Conservation (phyloP, 495 filamentous ascomycete genomes). For the Penicillium arizonense region DNA sequence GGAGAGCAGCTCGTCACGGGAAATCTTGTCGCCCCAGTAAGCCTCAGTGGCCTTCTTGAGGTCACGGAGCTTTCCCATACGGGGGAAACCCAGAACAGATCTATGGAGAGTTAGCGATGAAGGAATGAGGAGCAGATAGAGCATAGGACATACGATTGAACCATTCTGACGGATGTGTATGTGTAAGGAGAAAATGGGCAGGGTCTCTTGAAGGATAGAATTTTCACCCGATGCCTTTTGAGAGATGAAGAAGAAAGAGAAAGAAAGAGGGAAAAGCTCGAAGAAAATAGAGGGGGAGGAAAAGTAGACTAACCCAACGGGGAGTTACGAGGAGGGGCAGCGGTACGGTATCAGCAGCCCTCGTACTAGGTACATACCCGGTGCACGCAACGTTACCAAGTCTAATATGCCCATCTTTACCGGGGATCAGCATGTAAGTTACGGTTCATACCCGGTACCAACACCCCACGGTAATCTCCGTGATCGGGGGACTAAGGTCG, state of each 20-base stretch:
- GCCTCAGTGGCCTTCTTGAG: constrained; percentile 99
- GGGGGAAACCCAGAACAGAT: constrained; percentile 79
- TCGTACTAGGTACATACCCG: not conserved
- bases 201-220: constrained; percentile 18
- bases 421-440: not conserved
- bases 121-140: constrained; percentile 25
- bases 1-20: constrained; percentile 77
- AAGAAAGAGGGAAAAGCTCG: constrained; percentile 23
- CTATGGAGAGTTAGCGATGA: constrained; percentile 22
- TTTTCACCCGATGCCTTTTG: constrained; percentile 27
- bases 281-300: constrained; percentile 31
- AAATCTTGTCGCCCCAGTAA: constrained; percentile 94
- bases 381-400: not conserved
- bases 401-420: no score
- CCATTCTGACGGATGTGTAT: constrained; percentile 61
- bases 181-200: constrained; percentile 16
- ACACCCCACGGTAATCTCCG: constrained; percentile 4
- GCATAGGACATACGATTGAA: constrained; percentile 63
- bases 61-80: constrained; percentile 97
- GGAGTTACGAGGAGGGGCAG: constrained; percentile 22
- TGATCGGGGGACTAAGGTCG: constrained; percentile 1
- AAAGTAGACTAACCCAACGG: constrained; percentile 19
- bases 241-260: constrained; percentile 17
- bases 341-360: not conserved
- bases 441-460: not conserved